A percentile compares a stretch with the other conserved stretches of the same genome.
Evolutionary conservation across 1,139 yeast genomes (phyloP).

Genomic region (Candida sp.): DNA sequence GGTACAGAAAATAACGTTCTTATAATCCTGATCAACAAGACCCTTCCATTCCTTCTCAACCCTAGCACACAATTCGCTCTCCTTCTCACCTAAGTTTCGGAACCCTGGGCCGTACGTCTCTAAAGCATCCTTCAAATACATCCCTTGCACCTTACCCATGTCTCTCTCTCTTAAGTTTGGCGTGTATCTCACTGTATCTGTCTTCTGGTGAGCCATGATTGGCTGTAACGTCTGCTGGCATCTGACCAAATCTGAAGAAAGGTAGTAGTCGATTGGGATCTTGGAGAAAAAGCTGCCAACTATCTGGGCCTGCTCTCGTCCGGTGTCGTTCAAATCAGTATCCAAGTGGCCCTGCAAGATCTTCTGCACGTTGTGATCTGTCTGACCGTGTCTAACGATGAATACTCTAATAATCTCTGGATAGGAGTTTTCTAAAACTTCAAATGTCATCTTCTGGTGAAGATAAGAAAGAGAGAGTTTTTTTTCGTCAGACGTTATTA

Average conservation of each 20-base stretch:
- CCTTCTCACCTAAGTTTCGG: conserved; percentile 58
- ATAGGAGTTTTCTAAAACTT: conserved; percentile 37
- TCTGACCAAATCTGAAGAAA: conserved; percentile 64
- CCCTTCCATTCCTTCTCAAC: conserved; percentile 52
- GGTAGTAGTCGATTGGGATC: conserved; percentile 52
- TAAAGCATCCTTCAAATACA: conserved; percentile 70
- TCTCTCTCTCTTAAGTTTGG: conserved; percentile 67
- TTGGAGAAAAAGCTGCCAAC: conserved; percentile 47
- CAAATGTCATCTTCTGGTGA: conserved; percentile 28
- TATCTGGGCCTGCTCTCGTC: conserved; percentile 56
- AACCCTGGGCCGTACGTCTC: conserved; percentile 40
- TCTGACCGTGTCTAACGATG: conserved; percentile 81
- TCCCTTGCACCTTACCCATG: conserved; percentile 83
- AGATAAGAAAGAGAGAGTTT: neutral
- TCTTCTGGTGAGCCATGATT: conserved; percentile 27
- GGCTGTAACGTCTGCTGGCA: conserved; percentile 59
- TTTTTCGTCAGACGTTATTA: neutral
- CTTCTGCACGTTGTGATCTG: conserved; percentile 67
- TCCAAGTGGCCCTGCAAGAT: conserved; percentile 79
- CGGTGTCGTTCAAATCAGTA: conserved; percentile 61
- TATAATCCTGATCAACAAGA: conserved; percentile 22
- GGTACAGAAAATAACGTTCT: conserved; percentile 67
- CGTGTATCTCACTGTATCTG: conserved; percentile 28
- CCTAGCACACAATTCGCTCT: conserved; percentile 50
- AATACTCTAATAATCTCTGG: conserved; percentile 52